Conservation (phyloP, 441 rosid genomes). For the Viola pubescens region DNA sequence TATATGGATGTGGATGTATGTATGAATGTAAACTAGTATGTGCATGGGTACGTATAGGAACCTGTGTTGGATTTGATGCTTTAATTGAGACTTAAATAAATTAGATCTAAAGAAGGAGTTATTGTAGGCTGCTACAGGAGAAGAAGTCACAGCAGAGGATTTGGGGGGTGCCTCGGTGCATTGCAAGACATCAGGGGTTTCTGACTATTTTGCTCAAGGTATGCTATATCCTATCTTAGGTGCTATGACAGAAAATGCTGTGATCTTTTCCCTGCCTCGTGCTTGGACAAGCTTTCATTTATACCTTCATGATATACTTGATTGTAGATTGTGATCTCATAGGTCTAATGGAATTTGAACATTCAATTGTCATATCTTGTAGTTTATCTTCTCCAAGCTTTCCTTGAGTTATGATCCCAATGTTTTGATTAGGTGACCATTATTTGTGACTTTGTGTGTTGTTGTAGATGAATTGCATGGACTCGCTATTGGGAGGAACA, state of each 20-base stretch:
- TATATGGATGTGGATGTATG: neutral
- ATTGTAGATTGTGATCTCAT: conserved; percentile 2
- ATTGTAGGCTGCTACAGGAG: conserved; percentile 97
- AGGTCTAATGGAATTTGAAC: neutral
- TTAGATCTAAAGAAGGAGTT: conserved; percentile 29
- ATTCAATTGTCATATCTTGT: neutral
- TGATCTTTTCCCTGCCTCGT: conserved; percentile 13
- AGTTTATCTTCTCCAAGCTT: neutral
- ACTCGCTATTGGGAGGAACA: conserved; percentile 87
- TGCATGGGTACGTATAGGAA: no score
- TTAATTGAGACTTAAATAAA: neutral
- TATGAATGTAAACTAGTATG: neutral
- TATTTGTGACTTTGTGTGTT: conserved; percentile 9
- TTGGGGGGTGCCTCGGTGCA: conserved; percentile 89
- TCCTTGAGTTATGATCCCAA: neutral
- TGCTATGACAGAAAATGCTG: conserved; percentile 16
- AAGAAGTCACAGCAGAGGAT: conserved; percentile 93
- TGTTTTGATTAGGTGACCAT: neutral
- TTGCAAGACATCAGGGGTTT: conserved; percentile 93
- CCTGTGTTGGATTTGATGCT: no score
- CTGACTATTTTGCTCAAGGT: conserved; percentile 99
- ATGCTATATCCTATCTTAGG: conserved; percentile 9
- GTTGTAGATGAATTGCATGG: conserved; percentile 87
- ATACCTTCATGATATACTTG: neutral
- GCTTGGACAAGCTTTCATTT: conserved; percentile 5